Conservation (phyloP, 1,139 yeast species). For the Taphrina wiesneri region DNA sequence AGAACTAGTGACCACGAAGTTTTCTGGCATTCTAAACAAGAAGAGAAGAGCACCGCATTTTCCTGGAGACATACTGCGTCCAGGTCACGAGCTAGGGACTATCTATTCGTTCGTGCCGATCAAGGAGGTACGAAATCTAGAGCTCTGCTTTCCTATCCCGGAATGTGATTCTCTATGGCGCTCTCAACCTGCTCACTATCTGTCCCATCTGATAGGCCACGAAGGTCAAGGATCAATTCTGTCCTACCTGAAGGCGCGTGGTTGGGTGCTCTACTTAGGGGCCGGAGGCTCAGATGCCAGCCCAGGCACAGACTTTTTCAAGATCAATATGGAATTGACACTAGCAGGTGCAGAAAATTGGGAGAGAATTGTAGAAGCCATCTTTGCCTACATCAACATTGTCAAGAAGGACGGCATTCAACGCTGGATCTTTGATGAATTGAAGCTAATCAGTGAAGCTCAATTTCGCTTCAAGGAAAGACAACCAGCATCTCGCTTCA, state of each 20-base stretch:
- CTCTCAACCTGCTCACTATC: slow-evolving; percentile 67
- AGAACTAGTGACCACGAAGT: slow-evolving; percentile 67
- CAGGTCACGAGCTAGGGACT: slow-evolving; percentile 54
- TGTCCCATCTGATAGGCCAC: slow-evolving; percentile 83
- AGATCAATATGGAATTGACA: slow-evolving; percentile 72
- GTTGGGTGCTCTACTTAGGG: slow-evolving; percentile 78
- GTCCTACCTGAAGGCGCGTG: slow-evolving; percentile 63
- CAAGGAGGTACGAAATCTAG: slow-evolving; percentile 70
- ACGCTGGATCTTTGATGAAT: slow-evolving; percentile 56
- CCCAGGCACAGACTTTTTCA: slow-evolving; percentile 66
- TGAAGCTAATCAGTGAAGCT: slow-evolving; percentile 52
- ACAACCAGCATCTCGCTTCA: slow-evolving; percentile 61
- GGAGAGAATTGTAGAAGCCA: slow-evolving; percentile 57
- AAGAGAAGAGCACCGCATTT: slow-evolving; percentile 52
- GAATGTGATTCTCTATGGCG: slow-evolving; percentile 67
- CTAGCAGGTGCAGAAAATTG: slow-evolving; percentile 65
- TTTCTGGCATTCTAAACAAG: slow-evolving; percentile 62
- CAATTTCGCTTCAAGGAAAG: slow-evolving; percentile 70
- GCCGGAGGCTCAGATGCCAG: slow-evolving; percentile 74
- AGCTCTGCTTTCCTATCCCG: slow-evolving; percentile 70
- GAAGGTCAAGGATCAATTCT: slow-evolving; percentile 84
- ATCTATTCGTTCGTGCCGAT: slow-evolving; percentile 61
- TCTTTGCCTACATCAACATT: slow-evolving; percentile 73
- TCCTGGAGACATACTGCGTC: slow-evolving; percentile 49
- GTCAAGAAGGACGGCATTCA: slow-evolving; percentile 60